Evolutionary conservation across 2,329 filamentous ascomycete species (phyloP), one percentile per base, ranked within the genome.

Genomic region (Xylaria sp.): DNA sequence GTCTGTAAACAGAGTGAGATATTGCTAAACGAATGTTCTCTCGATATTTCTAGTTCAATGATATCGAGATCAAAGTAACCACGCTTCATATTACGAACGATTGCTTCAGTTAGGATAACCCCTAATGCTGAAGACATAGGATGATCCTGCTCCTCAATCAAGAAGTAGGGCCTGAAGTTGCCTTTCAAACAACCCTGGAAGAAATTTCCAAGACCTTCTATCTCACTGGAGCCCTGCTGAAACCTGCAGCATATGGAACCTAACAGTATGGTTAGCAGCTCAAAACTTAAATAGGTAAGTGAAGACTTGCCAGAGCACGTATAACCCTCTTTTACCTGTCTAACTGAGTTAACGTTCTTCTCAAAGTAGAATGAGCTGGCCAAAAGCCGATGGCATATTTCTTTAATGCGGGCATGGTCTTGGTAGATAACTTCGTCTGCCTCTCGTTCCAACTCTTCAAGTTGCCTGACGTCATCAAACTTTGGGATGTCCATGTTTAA

Each of bases 61-160:
- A 29, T 8, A 32, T 50, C 57, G 12, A 60, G 18, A 50, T 60
- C 42, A 27, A 60, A 60, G 29, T 60, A 60, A 27, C 57, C 57
- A 18, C 57, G 57, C 57, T 27, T 60, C 57, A 60, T 60, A n/a
- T 35, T 48, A 4, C 42, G 25, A 21, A 60, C 47, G 18, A 48
- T 35, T 5, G 57, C 40, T 60, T 60, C 57, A 25, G 18, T 60
- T 5, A 60, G 40, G 3, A 35, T 57, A n/a, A 47, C 4, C 2
- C 18, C 42, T 47, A 47, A 47, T 47, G 18, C 42, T 47, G 42
- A 18, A 47, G 5, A 21, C 18, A 1, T 21, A 21, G 18, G 42
- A 21, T 47, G n/a, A 47, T 47, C 42, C n/a, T 21, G 18, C n/a
- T 47, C 42, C 21, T 47, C 42, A 47, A 47, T 21, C 21, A 21